Conservation (phyloP, 306 rosid species). For the Ammopiptanthus mongolicus region DNA sequence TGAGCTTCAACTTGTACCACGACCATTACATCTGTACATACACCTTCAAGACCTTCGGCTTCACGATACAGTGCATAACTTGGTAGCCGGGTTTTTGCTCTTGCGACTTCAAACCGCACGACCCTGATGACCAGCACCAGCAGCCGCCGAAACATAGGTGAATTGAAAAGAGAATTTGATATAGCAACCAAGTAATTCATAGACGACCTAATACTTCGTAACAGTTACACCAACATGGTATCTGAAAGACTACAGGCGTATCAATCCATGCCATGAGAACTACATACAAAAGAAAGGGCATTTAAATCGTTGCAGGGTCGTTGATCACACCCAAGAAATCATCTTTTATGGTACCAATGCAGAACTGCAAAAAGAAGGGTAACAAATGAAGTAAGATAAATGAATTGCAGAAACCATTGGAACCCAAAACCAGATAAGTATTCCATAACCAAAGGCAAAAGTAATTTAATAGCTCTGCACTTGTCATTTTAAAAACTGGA, state of each 20-base stretch:
- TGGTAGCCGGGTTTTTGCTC: too few relatives aligned
- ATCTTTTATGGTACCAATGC: slow-evolving; percentile 96
- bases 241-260: not conserved
- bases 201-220: not conserved
- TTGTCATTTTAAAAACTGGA: not conserved
- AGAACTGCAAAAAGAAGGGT: slow-evolving; percentile 52
- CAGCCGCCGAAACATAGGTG: not conserved
- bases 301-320: slow-evolving; percentile 62
- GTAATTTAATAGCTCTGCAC: not conserved
- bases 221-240: not conserved
- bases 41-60: too few relatives aligned
- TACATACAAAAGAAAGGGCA: not conserved
- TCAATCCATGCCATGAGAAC: slow-evolving; percentile 16
- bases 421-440: not conserved
- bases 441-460: not conserved
- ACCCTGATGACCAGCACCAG: too few relatives aligned
- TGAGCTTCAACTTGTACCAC: too few relatives aligned
- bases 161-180: not conserved
- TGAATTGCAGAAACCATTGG: not conserved
- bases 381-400: not conserved
- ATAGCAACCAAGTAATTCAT: not conserved
- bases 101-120: too few relatives aligned
- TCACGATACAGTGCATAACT: too few relatives aligned
- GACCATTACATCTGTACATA: too few relatives aligned
- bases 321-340: slow-evolving; percentile 98